Base-by-base conservation (phyloP, 305 asterid species). In the Fraxinus nigra region DNA sequence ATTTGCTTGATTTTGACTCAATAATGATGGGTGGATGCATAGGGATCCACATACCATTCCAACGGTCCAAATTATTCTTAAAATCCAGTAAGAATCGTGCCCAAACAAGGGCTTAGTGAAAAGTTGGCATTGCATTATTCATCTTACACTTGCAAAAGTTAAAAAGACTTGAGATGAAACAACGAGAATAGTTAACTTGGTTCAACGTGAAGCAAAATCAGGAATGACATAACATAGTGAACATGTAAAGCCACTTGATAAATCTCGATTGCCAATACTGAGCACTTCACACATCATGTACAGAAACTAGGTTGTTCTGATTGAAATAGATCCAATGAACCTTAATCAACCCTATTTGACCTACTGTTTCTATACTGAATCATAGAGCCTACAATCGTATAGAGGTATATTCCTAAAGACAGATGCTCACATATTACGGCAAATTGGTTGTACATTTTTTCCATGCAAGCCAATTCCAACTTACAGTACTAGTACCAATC, bases 361-460 rank as follows among this genome's bases (percentile, higher is more conserved):
- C 24, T 69, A 30, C 22, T 69, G 37, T 72, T 33, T 75, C 72
- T 46, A 81, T 48, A 56, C 67, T 38, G 24, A 78, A 51, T 76
- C 67, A 48, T 10, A 87, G 84, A 85, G 82, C 81, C 92, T 89
- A 87, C 81, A 61, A 59, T 81, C 35, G 72, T 86, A 69, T 77
- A 63, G 82, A 33, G 72, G 84, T 84, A 81, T 85, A 82, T 81
- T 70, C 70, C 76, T 65, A 81, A 70, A 78, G 69, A 86, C 81
- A 79, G 81, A 76, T 77, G 89, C 74, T 70, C 77, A 61, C 72
- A 77, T 79, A 76, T 77, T 74, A 73, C 77, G 72, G 83, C 73
- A 38, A 81, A 80, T 24, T 74, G 76, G 81, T 76, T 34, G 11
- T n/a, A 6, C 26, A 56, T 56, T 51, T 51, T 51, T 51, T 51